phyloP scores from a whole-genome alignment of 495 filamentous ascomycete species.

The Chlorociboria aeruginascens region DNA sequence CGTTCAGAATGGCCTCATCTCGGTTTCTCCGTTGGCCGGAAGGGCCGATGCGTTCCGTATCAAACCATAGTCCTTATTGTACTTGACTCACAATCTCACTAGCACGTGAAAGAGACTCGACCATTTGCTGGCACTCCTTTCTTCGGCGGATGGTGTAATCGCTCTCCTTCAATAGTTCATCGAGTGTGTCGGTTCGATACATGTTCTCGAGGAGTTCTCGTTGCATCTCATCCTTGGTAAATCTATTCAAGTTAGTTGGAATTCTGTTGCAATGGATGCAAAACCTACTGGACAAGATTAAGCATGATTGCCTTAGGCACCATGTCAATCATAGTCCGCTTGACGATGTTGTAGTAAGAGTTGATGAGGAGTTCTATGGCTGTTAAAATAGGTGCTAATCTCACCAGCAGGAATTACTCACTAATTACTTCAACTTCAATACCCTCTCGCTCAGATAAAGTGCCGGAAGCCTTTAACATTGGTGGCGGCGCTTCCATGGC shows the following conservation, averaged over 20 bases:
- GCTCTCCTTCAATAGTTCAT: slow-evolving; percentile 92
- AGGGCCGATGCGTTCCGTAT: slow-evolving; percentile 1
- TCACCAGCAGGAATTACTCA: slow-evolving; percentile 37
- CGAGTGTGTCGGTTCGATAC: slow-evolving; percentile 81
- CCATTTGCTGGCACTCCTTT: slow-evolving; percentile 99
- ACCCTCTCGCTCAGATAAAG: slow-evolving; percentile 78
- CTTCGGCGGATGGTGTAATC: slow-evolving; percentile 91
- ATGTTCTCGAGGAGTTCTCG: slow-evolving; percentile 94
- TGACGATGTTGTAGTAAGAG: slow-evolving; percentile 96
- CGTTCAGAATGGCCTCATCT: slow-evolving; percentile 2
- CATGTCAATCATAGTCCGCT: slow-evolving; percentile 99
- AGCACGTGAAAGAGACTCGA: slow-evolving; percentile 77
- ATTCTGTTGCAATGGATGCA: background rate
- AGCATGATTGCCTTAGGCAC: slow-evolving; percentile 99
- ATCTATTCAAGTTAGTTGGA: slow-evolving; percentile 37
- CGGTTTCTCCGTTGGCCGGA: background rate
- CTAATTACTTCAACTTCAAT: slow-evolving; percentile 98
- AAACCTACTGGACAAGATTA: slow-evolving; percentile 71
- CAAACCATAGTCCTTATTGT: slow-evolving; percentile 40
- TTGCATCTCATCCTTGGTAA: slow-evolving; percentile 98
- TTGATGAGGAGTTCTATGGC: slow-evolving; percentile 76
- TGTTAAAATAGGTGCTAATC: slow-evolving; percentile 14
- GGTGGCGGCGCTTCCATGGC: slow-evolving; percentile 95
- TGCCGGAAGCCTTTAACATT: slow-evolving; percentile 85
- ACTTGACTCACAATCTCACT: slow-evolving; percentile 96